Base-by-base conservation (phyloP, 2,329 filamentous ascomycete species). In the Cordyceps cateniannulata region DNA sequence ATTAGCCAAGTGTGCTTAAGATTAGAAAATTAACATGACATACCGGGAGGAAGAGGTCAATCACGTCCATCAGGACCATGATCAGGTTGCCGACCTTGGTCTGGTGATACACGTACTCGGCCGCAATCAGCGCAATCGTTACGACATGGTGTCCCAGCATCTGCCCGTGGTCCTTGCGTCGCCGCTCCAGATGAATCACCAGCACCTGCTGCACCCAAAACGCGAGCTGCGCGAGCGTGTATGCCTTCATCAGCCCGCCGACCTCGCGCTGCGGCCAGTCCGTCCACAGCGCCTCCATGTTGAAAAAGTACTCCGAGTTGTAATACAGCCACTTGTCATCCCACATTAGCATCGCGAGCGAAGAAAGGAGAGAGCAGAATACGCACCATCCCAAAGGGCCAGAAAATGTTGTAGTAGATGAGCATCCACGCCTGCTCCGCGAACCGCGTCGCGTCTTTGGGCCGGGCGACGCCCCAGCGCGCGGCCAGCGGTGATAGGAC, bases 191-290 rank as follows among this genome's bases (percentile, higher is more conserved):
- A 75, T 97, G 88, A 72, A 98, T 90, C 60, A 97, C 91, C 38
- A 97, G 79, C 65, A 98, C 89, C 76, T 96, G 93, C 76, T 98
- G 93, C 53, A 97, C 75, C 89, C 91, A 97, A 75, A 97, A 98
- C 25, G 89, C 87, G 75, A 92, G 89, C 73, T 98, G 93, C 14
- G 87, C 87, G 29, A 99, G 81, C 69, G 96, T 91, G 75, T 54
- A 54, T 8, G 20, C 20, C 38, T 54, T 54, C 51, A 54, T 54
- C 22, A 90, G 73, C 6, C 87, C 86, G 18, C 79, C 79, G 62
- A 96, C 80, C 69, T 93, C 87, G 53, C 91, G 85, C 66, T 85
- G 81, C 0, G 93, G 95, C 87, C 90, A 98, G 70, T 87, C 81
- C 35, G 85, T 84, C 93, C 93, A 99, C 49, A 98, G 81, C 62